A percentile compares a stretch with the other conserved stretches of the same genome.
Conservation (phyloP, 176 grass and related monocot species). For the Juncus inflexus region DNA sequence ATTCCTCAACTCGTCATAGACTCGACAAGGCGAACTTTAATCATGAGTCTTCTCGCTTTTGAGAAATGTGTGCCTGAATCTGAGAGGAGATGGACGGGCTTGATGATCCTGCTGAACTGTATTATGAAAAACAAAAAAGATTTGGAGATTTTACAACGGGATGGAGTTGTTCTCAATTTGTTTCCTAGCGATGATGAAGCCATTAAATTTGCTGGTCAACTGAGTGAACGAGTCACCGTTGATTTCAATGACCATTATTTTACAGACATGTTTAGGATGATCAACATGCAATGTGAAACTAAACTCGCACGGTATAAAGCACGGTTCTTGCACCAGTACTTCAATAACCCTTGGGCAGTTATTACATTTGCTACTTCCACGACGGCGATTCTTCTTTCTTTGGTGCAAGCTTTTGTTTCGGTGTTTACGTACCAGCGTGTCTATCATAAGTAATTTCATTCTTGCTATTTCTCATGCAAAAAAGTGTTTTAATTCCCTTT, state of each 20-base stretch:
- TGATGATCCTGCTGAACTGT: constrained; percentile 17
- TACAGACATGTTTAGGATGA: not conserved
- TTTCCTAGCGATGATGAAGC: not conserved
- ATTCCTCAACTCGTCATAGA: constrained; percentile 14
- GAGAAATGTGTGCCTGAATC: not conserved
- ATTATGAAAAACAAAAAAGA: constrained; percentile 1
- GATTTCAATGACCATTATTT: constrained; percentile 15
- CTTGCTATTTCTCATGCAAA: not conserved
- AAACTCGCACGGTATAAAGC: not conserved
- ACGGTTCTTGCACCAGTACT: constrained; percentile 3
- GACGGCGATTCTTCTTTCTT: constrained; percentile 1
- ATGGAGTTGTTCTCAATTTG: not conserved
- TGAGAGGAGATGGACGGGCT: constrained; percentile 8
- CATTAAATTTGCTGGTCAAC: not conserved
- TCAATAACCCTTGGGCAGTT: constrained; percentile 19
- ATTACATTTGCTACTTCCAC: constrained; percentile 3
- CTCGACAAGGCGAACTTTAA: not conserved
- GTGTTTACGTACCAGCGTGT: not conserved
- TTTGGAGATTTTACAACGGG: not conserved
- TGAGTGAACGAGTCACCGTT: not conserved
- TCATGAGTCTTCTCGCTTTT: constrained; percentile 15
- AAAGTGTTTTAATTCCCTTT: no score
- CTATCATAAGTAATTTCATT: not conserved
- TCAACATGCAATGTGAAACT: not conserved
- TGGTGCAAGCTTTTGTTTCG: constrained; percentile 15